Percentiles rank a stretch among this genome's conserved stretches.
Evolutionary conservation across 805 yeast genomes (phyloP).

Genomic region (Yamadazyma scolyti): DNA sequence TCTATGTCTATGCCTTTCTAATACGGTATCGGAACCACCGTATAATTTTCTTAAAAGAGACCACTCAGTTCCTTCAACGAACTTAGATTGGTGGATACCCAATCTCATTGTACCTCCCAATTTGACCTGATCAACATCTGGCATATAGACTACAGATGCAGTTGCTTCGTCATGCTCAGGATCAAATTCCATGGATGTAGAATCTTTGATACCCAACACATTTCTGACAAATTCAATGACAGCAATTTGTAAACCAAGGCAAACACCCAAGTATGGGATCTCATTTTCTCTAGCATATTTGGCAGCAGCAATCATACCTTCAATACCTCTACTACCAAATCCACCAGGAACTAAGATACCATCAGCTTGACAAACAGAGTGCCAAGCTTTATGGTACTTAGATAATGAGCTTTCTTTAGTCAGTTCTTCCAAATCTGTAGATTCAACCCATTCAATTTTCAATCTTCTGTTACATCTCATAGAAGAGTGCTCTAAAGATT

Average conservation of each 20-base stretch:
- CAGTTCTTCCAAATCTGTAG: slow-evolving; percentile 80
- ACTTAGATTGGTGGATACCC: slow-evolving; percentile 87
- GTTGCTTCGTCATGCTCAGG: slow-evolving; percentile 56
- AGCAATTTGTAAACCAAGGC: slow-evolving; percentile 96
- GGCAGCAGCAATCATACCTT: slow-evolving; percentile 97
- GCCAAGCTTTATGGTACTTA: slow-evolving; percentile 94
- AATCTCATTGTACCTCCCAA: slow-evolving; percentile 99
- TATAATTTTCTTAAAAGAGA: slow-evolving; percentile 73
- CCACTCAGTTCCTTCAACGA: slow-evolving; percentile 64
- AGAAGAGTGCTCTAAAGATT: slow-evolving; percentile 92
- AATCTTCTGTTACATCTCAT: slow-evolving; percentile 83
- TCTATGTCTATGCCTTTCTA: slow-evolving; percentile 98
- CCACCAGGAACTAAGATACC: slow-evolving; percentile 99
- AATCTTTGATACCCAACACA: slow-evolving; percentile 62
- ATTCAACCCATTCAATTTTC: slow-evolving; percentile 94
- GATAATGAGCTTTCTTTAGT: slow-evolving; percentile 61
- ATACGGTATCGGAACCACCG: slow-evolving; percentile 63
- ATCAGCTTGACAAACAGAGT: slow-evolving; percentile 84
- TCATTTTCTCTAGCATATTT: slow-evolving; percentile 97
- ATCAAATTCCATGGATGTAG: slow-evolving; percentile 82
- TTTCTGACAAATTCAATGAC: slow-evolving; percentile 89
- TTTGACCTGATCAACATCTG: slow-evolving; percentile 92
- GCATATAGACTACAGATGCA: slow-evolving; percentile 93
- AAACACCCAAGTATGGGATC: slow-evolving; percentile 93
- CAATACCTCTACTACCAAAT: slow-evolving; percentile 94